These are phyloP conservation scores for Curvularia hawaiiensis DNA, from an alignment of 2,329 filamentous ascomycete species.

Conservation along the genomic window DNA sequence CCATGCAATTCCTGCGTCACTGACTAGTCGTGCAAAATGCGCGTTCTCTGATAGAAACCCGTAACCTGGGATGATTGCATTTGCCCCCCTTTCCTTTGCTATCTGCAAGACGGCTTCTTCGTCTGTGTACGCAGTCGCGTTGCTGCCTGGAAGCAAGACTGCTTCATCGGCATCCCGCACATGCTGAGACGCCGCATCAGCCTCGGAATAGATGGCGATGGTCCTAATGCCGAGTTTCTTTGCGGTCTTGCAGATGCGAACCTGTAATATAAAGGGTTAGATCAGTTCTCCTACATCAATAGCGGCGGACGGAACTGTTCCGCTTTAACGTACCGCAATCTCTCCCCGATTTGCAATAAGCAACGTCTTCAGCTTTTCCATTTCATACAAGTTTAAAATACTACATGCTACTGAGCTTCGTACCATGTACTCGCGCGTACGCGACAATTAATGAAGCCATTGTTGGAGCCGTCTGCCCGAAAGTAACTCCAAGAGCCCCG, in stretches of 20 bases:
- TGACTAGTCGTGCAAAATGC: constrained; percentile 61
- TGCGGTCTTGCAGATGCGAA: constrained; percentile 59
- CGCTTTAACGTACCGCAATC: constrained; percentile 50
- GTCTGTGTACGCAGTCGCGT: constrained; percentile 58
- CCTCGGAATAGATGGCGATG: constrained; percentile 63
- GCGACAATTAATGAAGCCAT: background rate
- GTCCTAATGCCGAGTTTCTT: constrained; percentile 57
- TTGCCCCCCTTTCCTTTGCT: constrained; percentile 55
- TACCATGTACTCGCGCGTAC: background rate
- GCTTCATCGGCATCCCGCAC: constrained; percentile 60
- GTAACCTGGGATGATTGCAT: constrained; percentile 70
- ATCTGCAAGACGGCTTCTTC: constrained; percentile 56
- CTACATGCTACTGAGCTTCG: background rate
- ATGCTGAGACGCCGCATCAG: constrained; percentile 61
- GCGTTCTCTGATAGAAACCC: constrained; percentile 70
- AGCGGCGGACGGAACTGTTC: constrained; percentile 1
- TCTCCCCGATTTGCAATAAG: constrained; percentile 66
- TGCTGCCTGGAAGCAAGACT: constrained; percentile 55
- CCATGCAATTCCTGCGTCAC: constrained; percentile 62
- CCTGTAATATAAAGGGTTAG: constrained; percentile 28
- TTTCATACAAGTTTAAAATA: constrained; percentile 15
- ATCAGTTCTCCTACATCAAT: constrained; percentile 18
- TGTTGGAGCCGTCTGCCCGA: background rate
- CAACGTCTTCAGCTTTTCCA: constrained; percentile 56
- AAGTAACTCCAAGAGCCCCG: constrained; percentile 9